Percentiles rank a stretch among this genome's conserved stretches.
Evolutionary conservation across 768 basidiomycete genomes (phyloP).

Genomic region (Suillus cothurnatus): DNA sequence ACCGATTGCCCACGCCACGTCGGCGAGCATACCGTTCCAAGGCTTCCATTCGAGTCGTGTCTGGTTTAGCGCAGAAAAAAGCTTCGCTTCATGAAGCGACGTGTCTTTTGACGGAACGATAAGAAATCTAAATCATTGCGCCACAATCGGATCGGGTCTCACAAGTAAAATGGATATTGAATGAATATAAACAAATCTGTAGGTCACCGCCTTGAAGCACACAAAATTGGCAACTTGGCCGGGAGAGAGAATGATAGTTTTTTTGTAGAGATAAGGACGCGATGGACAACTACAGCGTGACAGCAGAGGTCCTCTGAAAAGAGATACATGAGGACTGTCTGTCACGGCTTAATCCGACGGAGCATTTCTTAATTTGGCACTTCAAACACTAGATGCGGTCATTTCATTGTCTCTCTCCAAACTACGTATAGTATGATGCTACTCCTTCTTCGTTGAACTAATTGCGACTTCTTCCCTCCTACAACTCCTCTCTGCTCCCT

Average conservation of each 20-base stretch:
- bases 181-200: slow-evolving; percentile 2
- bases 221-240: not conserved
- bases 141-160: slow-evolving; percentile 6
- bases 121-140: not conserved
- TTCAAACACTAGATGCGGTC: slow-evolving; percentile 24
- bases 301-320: not conserved
- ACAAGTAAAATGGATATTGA: not conserved
- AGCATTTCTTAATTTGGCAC: not conserved
- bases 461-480: slow-evolving; percentile 8
- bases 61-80: not conserved
- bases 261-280: not conserved
- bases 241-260: not conserved
- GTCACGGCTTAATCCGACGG: not conserved
- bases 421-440: slow-evolving; percentile 20
- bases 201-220: not conserved
- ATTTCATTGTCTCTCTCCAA: slow-evolving; percentile 37
- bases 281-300: too few species aligned
- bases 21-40: not conserved
- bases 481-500: too few species aligned
- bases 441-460: slow-evolving; percentile 25
- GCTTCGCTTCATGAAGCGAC: slow-evolving; percentile 4
- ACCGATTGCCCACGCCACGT: not conserved
- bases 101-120: not conserved
- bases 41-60: not conserved
- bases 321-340: not conserved